These are phyloP conservation scores for Metschnikowia gelsemii DNA, from an alignment of 805 yeast species.

Conservation along the genomic window DNA sequence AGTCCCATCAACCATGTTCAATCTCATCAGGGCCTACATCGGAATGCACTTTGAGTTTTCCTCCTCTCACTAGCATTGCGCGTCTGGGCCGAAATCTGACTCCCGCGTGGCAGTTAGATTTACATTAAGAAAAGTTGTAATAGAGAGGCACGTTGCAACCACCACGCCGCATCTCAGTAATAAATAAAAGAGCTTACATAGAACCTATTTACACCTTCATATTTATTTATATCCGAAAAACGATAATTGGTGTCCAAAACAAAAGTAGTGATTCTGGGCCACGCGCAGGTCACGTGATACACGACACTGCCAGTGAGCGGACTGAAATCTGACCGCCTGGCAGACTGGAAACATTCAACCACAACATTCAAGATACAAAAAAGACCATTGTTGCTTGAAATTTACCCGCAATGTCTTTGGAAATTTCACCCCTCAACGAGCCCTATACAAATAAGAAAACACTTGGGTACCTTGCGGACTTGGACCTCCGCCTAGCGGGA, in stretches of 20 bases:
- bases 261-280: background rate
- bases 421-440: slow-evolving; percentile 5
- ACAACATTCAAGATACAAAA: background rate
- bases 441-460: slow-evolving; percentile 21
- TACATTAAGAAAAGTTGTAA: no score
- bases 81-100: no score
- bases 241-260: no score
- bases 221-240: background rate
- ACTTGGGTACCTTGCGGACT: slow-evolving; percentile 23
- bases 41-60: no score
- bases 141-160: no score
- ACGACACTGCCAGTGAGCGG: background rate
- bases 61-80: no score
- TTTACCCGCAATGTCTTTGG: slow-evolving; percentile 9
- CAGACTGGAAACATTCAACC: background rate
- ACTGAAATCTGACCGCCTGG: background rate
- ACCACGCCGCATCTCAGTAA: no score
- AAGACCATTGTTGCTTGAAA: background rate
- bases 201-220: no score
- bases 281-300: slow-evolving; percentile 6
- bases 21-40: no score
- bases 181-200: no score
- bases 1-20: no score
- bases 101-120: no score
- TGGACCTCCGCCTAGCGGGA: slow-evolving; percentile 21